A percentile compares a stretch with the other conserved stretches of the same genome.
phyloP scores from a whole-genome alignment of 2,329 filamentous ascomycete species.

The Calonectria multiphialidica region DNA sequence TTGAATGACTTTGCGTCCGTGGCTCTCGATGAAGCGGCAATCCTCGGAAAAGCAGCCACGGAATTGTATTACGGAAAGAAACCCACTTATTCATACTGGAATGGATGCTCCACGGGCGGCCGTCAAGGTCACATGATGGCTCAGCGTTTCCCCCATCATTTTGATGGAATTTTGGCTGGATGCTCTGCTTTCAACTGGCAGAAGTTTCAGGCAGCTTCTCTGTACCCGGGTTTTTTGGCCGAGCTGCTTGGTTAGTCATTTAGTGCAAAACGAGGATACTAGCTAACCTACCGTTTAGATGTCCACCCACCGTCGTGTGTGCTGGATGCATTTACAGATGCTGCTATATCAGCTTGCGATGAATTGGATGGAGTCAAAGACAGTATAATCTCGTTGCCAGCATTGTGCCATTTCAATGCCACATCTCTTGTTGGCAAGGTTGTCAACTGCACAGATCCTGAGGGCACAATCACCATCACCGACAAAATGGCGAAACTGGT shows the following conservation, averaged over 20 bases:
- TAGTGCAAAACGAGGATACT: not conserved
- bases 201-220: slow-evolving; percentile 26
- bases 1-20: slow-evolving; percentile 41
- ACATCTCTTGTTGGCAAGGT: not conserved
- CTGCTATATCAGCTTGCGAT: slow-evolving; percentile 62
- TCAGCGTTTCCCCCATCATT: slow-evolving; percentile 63
- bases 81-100: slow-evolving; percentile 59
- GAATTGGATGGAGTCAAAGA: slow-evolving; percentile 59
- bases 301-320: slow-evolving; percentile 11
- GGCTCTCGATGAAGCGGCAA: not conserved
- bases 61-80: slow-evolving; percentile 53
- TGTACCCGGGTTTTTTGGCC: slow-evolving; percentile 38
- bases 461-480: not conserved
- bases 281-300: not conserved
- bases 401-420: slow-evolving; percentile 52
- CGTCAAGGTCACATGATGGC: slow-evolving; percentile 65
- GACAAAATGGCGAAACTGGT: not conserved
- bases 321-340: slow-evolving; percentile 48
- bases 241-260: not conserved
- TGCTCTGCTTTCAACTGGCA: slow-evolving; percentile 55
- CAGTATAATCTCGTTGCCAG: slow-evolving; percentile 58
- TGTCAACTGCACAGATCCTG: not conserved
- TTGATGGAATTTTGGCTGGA: slow-evolving; percentile 64
- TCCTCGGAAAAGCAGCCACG: slow-evolving; percentile 54
- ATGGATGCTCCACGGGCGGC: slow-evolving; percentile 66